Conservation (phyloP, 106 monocot species). For the Gastrodia elata region DNA sequence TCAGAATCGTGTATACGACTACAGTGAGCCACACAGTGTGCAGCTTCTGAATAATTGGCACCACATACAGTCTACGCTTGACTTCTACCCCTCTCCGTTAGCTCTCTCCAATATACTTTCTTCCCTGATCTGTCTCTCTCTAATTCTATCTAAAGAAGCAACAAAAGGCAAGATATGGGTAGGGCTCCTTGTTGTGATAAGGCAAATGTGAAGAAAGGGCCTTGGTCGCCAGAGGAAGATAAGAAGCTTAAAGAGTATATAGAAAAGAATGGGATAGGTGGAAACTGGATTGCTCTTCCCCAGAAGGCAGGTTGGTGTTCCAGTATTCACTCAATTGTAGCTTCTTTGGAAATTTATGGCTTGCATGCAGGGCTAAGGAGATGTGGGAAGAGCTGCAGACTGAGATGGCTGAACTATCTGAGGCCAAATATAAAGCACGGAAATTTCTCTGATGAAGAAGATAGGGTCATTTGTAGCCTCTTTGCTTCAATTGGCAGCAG, state of each 20-base stretch:
- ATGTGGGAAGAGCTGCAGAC: constrained; percentile 70
- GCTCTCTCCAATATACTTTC: not conserved
- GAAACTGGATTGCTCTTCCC: constrained; percentile 22
- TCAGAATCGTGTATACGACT: too few species aligned
- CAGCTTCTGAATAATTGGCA: not conserved
- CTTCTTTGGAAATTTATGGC: not conserved
- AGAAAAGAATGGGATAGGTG: constrained; percentile 18
- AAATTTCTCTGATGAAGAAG: constrained; percentile 32
- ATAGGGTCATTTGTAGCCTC: constrained; percentile 31
- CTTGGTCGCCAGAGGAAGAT: constrained; percentile 22
- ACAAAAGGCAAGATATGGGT: constrained; percentile 1
- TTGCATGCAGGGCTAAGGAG: constrained; percentile 43
- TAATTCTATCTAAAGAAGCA: not conserved
- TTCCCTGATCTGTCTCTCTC: not conserved
- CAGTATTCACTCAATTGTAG: not conserved
- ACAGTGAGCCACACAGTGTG: too few species aligned
- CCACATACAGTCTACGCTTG: constrained; percentile 8
- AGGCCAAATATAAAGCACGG: constrained; percentile 46
- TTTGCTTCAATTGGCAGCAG: constrained; percentile 40
- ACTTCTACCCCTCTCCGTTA: not conserved
- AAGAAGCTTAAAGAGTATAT: constrained; percentile 19
- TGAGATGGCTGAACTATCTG: constrained; percentile 47
- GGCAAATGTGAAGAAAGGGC: constrained; percentile 23
- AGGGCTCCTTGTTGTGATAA: constrained; percentile 26
- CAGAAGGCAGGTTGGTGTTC: constrained; percentile 17